Conservation (phyloP, 2,329 filamentous ascomycete species). For the Fusarium chuoi region DNA sequence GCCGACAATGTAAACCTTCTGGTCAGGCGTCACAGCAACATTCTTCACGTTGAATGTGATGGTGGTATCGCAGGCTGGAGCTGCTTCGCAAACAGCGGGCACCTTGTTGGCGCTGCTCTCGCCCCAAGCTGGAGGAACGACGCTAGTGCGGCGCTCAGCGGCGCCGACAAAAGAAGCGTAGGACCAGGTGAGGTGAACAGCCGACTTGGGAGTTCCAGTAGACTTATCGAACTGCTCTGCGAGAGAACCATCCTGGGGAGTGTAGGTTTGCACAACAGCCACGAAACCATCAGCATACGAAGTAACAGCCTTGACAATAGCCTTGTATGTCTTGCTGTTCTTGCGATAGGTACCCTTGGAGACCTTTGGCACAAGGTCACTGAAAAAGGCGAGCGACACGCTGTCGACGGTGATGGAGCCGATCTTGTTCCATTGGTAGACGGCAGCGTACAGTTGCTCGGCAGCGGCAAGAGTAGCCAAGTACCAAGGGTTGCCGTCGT, state of each 20-base stretch:
- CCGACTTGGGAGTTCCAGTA: constrained; percentile 65
- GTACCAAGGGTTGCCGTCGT: constrained; percentile 82
- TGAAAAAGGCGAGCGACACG: constrained; percentile 16
- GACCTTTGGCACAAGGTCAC: constrained; percentile 10
- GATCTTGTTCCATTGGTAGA: constrained; percentile 72
- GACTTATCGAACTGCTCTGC: constrained; percentile 71
- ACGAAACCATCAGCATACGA: constrained; percentile 26
- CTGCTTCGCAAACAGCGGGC: constrained; percentile 27
- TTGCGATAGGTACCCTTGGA: constrained; percentile 20
- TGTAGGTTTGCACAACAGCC: constrained; percentile 68
- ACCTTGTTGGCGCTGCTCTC: constrained; percentile 33
- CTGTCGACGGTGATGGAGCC: constrained; percentile 62
- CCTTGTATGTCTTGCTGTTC: constrained; percentile 6
- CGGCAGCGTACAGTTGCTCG: constrained; percentile 78
- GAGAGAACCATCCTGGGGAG: constrained; percentile 68
- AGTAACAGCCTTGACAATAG: constrained; percentile 15
- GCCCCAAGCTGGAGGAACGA: constrained; percentile 66
- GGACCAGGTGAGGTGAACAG: constrained; percentile 76
- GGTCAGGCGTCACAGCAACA: constrained; percentile 21
- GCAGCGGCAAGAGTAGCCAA: constrained; percentile 77
- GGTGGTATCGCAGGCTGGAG: constrained; percentile 41
- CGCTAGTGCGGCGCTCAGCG: constrained; percentile 61
- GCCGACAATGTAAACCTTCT: constrained; percentile 39
- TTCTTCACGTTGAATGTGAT: constrained; percentile 36
- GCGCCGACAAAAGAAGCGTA: constrained; percentile 74